Conservation (phyloP, 2,329 filamentous ascomycete species). For the Fusarium floridanum region DNA sequence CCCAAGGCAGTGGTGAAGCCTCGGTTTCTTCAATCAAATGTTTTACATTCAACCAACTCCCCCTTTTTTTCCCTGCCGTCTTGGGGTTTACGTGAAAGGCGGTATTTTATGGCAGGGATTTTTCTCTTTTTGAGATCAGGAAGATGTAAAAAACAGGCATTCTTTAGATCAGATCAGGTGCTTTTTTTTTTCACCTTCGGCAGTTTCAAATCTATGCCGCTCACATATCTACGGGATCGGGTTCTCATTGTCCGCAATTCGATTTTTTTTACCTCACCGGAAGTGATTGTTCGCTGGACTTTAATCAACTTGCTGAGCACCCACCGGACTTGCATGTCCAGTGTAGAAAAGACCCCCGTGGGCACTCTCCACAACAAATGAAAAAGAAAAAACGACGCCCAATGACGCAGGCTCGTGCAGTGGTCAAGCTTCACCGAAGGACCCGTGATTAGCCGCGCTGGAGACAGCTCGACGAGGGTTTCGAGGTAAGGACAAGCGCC, state of each 20-base stretch:
- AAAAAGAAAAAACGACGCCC: conserved; percentile 12
- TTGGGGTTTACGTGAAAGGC: not conserved
- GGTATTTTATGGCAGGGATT: not conserved
- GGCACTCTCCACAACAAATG: not conserved
- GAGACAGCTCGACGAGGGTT: conserved; percentile 7
- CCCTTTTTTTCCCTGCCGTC: not conserved
- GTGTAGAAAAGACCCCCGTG: conserved; percentile 19
- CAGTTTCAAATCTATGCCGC: conserved; percentile 5
- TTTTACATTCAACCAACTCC: too few relatives aligned
- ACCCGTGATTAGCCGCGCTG: conserved; percentile 46
- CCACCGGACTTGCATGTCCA: conserved; percentile 38
- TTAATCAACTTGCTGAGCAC: not conserved
- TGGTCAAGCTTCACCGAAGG: conserved; percentile 39
- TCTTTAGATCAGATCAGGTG: conserved; percentile 3
- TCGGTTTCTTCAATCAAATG: conserved; percentile 7
- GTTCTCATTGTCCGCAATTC: conserved; percentile 37
- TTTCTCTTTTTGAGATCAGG: not conserved
- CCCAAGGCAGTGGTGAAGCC: conserved; percentile 9
- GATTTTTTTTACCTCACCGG: conserved; percentile 13
- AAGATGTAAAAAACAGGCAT: not conserved
- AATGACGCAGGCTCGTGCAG: conserved; percentile 39
- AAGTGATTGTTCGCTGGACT: conserved; percentile 13
- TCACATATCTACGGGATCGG: conserved; percentile 1
- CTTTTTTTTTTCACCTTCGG: conserved; percentile 5
- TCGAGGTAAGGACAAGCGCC: conserved; percentile 14